Conservation (phyloP, 2,329 filamentous ascomycete genomes). For the Rhynchosporium graminicola region DNA sequence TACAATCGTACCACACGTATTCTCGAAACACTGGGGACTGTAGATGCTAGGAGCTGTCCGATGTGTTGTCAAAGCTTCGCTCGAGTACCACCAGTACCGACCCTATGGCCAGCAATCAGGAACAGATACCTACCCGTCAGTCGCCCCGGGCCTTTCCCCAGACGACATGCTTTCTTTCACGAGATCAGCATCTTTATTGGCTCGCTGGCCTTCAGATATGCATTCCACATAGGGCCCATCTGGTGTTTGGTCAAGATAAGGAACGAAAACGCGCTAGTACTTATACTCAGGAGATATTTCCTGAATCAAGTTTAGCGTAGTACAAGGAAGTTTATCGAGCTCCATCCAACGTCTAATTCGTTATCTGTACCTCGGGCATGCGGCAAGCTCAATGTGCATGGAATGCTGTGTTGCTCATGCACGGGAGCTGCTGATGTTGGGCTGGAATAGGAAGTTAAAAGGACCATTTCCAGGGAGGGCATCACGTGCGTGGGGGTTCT, state of each 20-base stretch:
- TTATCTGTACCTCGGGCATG: not conserved
- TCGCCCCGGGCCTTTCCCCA: not conserved
- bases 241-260: too few relatives aligned
- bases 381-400: not conserved
- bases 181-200: not conserved
- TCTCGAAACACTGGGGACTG: not conserved
- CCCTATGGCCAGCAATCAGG: not conserved
- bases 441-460: slow-evolving; percentile 9
- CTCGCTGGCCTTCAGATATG: too few relatives aligned
- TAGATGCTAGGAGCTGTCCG: not conserved
- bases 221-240: too few relatives aligned
- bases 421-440: not conserved
- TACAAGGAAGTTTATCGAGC: not conserved
- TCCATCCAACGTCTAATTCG: too few relatives aligned
- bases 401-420: not conserved
- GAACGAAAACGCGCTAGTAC: too few relatives aligned
- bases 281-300: not conserved
- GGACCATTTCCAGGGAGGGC: not conserved
- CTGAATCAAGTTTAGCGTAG: not conserved
- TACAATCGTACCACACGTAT: not conserved
- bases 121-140: not conserved
- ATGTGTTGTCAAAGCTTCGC: not conserved
- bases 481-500: not conserved
- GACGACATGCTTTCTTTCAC: too few relatives aligned
- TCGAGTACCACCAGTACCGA: not conserved